Evolutionary conservation across 345 rosid species (phyloP), one percentile per base, ranked within the genome.

Genomic region (Gossypium herbaceum): DNA sequence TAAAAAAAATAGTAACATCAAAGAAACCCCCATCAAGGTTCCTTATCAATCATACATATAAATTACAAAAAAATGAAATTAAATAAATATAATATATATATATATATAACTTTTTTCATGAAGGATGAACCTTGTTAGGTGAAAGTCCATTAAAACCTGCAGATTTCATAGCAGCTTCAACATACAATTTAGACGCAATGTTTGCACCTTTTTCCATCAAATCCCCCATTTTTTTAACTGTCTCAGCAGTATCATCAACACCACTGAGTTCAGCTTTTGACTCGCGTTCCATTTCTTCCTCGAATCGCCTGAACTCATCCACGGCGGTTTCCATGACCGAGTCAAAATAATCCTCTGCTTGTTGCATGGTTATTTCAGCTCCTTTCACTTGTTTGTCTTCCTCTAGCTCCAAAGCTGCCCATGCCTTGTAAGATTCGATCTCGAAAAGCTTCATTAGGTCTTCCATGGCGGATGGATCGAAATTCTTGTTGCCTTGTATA

Each of bases 361-460:
- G 51, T 13, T 68, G 73, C 79, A 86, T 24, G 19, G 81, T 82
- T 3, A 2, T 70, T 76, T 90, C 88, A 3, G 97, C 91, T 3
- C 83, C 79, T 68, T 79, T 52, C 13, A 74, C 83, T 57, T 91
- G 91, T 4, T 47, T 73, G 54, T 81, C 82, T 4, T 81, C 86
- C 0, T 88, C 86, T 3, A 88, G 78, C 51, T 86, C 97, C 77
- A 85, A 66, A 0, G 91, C 92, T 2, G 93, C 94, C 97, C 98
- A 94, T 10, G 91, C 83, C 25, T 78, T 91, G 92, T 88, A 92
- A 3, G 97, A 92, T 68, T 94, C 98, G 20, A 92, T 10, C 84
- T 94, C 97, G 66, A 92, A 94, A 17, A 94, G 89, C 67, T 85
- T 88, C 90, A 89, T 84, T 27, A 92, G 89, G 81, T 89, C 92